Evolutionary conservation across 768 basidiomycete genomes (phyloP).

Genomic region (Termitomyces sp.): DNA sequence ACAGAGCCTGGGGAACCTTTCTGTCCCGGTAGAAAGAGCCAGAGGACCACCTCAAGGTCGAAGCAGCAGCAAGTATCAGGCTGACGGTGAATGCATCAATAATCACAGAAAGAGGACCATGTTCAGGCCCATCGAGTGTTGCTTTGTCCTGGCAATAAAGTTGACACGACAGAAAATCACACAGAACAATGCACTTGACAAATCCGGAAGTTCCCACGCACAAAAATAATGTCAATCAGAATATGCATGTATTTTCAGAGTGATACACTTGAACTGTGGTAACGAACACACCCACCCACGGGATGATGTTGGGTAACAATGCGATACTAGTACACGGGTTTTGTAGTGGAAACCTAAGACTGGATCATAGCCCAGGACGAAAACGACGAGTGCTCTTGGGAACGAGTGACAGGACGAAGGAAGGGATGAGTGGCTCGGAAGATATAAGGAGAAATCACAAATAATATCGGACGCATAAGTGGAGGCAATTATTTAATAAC

Average conservation of each 20-base stretch:
- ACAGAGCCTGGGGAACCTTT: background rate
- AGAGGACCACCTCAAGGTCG: background rate
- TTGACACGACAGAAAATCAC: background rate
- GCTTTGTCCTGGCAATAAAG: background rate
- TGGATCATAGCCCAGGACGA: conserved; percentile 26
- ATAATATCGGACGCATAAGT: background rate
- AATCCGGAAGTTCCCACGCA: background rate
- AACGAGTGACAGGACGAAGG: conserved; percentile 31
- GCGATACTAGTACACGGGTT: conserved; percentile 41
- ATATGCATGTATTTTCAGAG: conserved; percentile 4
- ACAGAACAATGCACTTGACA: background rate
- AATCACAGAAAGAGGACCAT: background rate
- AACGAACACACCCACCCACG: conserved; percentile 17
- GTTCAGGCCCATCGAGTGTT: background rate
- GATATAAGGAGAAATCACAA: conserved; percentile 7
- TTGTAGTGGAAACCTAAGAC: conserved; percentile 32
- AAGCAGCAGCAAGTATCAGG: background rate
- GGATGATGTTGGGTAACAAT: conserved; percentile 13
- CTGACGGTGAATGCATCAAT: background rate
- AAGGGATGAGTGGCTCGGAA: conserved; percentile 27
- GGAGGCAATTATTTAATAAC: conserved; percentile 19
- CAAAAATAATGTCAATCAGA: background rate
- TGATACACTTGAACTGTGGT: conserved; percentile 12
- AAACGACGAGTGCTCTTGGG: conserved; percentile 33
- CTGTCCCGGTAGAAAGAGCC: background rate